Base-by-base conservation (phyloP, 1,284 basidiomycete genomes). In the Polyporus tsugae region DNA sequence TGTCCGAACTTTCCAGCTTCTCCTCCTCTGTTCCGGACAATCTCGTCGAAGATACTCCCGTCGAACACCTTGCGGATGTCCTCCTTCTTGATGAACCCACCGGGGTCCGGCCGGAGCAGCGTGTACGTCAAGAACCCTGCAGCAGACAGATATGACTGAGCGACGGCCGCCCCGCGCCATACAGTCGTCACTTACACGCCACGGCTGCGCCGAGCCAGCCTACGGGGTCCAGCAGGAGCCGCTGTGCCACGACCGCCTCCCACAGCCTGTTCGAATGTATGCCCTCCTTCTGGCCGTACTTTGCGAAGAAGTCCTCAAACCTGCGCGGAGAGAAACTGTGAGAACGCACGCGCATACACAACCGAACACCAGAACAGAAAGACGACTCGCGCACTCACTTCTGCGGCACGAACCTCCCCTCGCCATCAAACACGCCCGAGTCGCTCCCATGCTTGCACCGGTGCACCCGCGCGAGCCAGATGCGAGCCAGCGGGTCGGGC, bases 31-130 rank as follows among this genome's bases (percentile, higher is more conserved):
- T 22, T 19, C 44, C 1, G 25, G 36, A 73, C 73, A 46, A 76
- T 62, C 39, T 76, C 76, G 62, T 57, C 64, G 67, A 79, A 79
- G 58, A 76, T 75, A 63, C 77, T 78, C 4, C 78, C 85, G 70
- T 86, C 82, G 70, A 82, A 85, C 6, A 86, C 78, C 22, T 75
- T 82, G n/a, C 81, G 81, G 6, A 88, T 76, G 67, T 88, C 85
- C 46, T 86, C 84, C 73, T 84, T 86, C 68, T 75, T 81, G 73
- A 88, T 76, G 46, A 80, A 71, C 15, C 52, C 52, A 6, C 85
- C 83, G 65, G 86, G 83, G 17, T 74, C 72, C 0, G 86, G 86
- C 83, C 82, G 84, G 22, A 88, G 73, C 60, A 87, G 64, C 39
- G 86, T 63, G 71, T 85, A 89, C 0, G 84, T 83, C 39, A 84